Evolutionary conservation across 225 moss, liverwort and hornwort genomes (phyloP).

Genomic region (Pseudoscleropodium purum): DNA sequence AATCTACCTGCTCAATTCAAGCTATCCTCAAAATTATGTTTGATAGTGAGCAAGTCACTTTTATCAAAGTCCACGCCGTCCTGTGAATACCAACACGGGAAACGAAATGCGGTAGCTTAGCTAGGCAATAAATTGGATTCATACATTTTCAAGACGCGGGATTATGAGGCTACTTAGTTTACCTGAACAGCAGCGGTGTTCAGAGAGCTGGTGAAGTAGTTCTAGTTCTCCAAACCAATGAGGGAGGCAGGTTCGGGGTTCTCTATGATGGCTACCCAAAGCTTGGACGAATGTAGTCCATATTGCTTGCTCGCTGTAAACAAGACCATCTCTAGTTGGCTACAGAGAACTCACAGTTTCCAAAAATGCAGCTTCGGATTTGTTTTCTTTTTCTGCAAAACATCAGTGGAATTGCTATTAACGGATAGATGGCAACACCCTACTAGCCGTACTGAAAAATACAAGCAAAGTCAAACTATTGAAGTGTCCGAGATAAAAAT

Average conservation of each 20-base stretch:
- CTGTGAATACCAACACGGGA: constrained; percentile 9
- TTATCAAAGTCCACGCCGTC: constrained; percentile 27
- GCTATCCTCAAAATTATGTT: constrained; percentile 4
- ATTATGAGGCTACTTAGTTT: constrained; percentile 14
- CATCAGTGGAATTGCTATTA: background rate
- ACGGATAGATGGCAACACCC: background rate
- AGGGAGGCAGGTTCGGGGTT: background rate
- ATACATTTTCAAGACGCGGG: constrained; percentile 16
- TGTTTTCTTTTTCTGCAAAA: constrained; percentile 3
- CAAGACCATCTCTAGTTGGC: background rate
- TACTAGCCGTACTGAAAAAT: background rate
- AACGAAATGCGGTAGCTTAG: constrained; percentile 15
- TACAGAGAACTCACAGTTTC: background rate
- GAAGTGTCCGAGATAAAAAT: background rate
- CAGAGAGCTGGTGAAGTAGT: background rate
- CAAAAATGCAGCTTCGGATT: background rate
- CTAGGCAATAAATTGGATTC: constrained; percentile 10
- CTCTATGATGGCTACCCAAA: background rate
- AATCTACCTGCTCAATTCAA: constrained; percentile 1
- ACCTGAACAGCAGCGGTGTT: constrained; percentile 34
- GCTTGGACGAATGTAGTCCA: background rate
- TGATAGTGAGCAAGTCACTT: constrained; percentile 15
- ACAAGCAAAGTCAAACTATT: background rate
- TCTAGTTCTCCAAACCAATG: background rate
- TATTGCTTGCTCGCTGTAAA: background rate